Base-by-base conservation (phyloP, 1,139 yeast genomes). In the Kodamaea anthophila region DNA sequence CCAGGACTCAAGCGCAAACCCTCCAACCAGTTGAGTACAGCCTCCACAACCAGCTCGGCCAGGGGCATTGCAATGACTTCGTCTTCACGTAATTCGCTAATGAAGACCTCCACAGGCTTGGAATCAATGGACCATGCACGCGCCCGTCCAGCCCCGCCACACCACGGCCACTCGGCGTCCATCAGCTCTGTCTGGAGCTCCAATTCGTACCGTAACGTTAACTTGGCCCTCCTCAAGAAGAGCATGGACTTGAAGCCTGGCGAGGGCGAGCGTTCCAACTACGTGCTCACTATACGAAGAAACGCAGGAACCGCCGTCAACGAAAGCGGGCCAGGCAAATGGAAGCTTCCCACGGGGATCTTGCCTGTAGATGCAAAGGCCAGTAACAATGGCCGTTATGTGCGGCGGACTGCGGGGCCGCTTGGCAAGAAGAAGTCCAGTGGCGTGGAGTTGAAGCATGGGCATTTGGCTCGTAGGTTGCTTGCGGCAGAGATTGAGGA, bases 401-500 rank as follows among this genome's bases (percentile, higher is more conserved):
- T 51, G 38, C 46, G 67, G 23, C 43, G 57, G 13, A 60, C 60
- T 1, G 53, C 54, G 4, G 39, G 46, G 5, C 53, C 49, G 23
- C 41, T 42, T 20, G 46, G 57, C 28, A 42, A 41, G 34, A 62
- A 51, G 45, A 60, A 53, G 43, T 49, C 58, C 8, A 64, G 71
- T 30, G 75, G 75, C 4, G 74, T 77, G 37, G 87, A 79, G 39
- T 68, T 81, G 46, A 76, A 80, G 39, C 91, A 82, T 49, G 84
- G 88, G 4, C 85, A 76, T 47, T 63, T 81, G 41, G 73, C 76
- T 32, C 85, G 84, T n/a, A 67, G 87, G 34, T 64, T 82, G 50
- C 60, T 83, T 36, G 91, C 91, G 1, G 75, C 82, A 9, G 94
- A 83, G 51, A 78, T 82, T 18, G 91, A 79, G 38, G 87, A 81